Evolutionary conservation across 2,329 filamentous ascomycete species (phyloP).

Genomic region (Gliomastix tumulicola): DNA sequence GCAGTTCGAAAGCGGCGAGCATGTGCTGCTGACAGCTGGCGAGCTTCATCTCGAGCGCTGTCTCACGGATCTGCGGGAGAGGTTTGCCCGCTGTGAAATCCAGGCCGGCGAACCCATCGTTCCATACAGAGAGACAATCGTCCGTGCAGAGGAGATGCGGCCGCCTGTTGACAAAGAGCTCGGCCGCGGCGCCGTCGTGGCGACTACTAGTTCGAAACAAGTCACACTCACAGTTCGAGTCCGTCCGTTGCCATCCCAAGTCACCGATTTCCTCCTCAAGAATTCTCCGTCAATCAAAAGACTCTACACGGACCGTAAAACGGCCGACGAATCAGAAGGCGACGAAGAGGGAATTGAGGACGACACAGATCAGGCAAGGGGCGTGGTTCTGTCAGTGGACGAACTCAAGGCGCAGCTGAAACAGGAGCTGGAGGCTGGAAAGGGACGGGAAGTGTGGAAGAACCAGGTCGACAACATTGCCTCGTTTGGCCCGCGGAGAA

Average conservation of each 20-base stretch:
- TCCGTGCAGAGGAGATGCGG: constrained; percentile 85
- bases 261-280: constrained; percentile 80
- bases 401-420: constrained; percentile 74
- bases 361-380: constrained; percentile 52
- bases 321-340: constrained; percentile 23
- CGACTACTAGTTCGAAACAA: constrained; percentile 77
- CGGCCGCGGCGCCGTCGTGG: constrained; percentile 72
- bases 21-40: constrained; percentile 89
- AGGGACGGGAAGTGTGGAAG: constrained; percentile 67
- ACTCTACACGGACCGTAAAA: constrained; percentile 64
- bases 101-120: constrained; percentile 93
- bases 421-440: constrained; percentile 60
- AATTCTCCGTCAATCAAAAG: constrained; percentile 73
- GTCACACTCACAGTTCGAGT: constrained; percentile 71
- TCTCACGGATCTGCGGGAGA: constrained; percentile 83
- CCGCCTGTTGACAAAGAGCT: constrained; percentile 79
- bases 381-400: constrained; percentile 57
- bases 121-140: constrained; percentile 88
- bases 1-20: constrained; percentile 85
- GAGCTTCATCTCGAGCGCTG: constrained; percentile 93
- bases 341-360: constrained; percentile 34
- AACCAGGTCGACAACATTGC: constrained; percentile 71
- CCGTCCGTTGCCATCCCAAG: constrained; percentile 66
- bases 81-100: constrained; percentile 91
- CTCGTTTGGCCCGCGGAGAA: constrained; percentile 81